A percentile compares a stretch with the other conserved stretches of the same genome.
Evolutionary conservation across 345 rosid genomes (phyloP).

Genomic region (Hirschfeldia incana): DNA sequence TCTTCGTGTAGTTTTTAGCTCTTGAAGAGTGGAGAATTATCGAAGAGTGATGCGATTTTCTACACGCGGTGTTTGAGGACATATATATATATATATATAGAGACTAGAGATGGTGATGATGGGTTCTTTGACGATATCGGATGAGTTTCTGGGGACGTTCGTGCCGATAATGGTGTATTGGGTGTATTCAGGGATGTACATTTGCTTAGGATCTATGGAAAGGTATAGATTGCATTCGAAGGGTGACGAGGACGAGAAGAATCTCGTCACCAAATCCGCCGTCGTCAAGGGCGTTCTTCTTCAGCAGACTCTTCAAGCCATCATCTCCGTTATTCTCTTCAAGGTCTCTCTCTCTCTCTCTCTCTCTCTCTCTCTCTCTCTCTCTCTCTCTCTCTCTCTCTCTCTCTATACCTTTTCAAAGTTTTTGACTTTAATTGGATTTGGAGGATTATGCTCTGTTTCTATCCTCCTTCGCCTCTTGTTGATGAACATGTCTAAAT

Average conservation of each 20-base stretch:
- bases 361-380: not conserved
- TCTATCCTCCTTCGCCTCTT: too few relatives aligned
- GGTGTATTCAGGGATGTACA: slow-evolving; percentile 77
- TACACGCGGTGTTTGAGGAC: not conserved
- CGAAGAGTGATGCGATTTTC: slow-evolving; percentile 23
- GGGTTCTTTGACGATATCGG: slow-evolving; percentile 55
- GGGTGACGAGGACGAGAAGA: slow-evolving; percentile 78
- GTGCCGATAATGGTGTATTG: slow-evolving; percentile 79
- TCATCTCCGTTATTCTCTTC: slow-evolving; percentile 70
- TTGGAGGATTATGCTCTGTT: too few relatives aligned
- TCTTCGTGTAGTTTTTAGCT: slow-evolving; percentile 19
- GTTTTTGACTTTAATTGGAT: too few relatives aligned
- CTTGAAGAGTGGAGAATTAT: not conserved
- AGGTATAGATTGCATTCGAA: slow-evolving; percentile 76
- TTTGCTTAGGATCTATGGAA: slow-evolving; percentile 54
- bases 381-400: not conserved
- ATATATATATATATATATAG: not conserved
- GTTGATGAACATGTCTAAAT: too few relatives aligned
- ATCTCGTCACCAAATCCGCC: slow-evolving; percentile 67
- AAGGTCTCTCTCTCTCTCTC: slow-evolving; percentile 43
- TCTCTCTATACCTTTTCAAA: not conserved
- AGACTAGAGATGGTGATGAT: slow-evolving; percentile 19
- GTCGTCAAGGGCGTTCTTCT: slow-evolving; percentile 87
- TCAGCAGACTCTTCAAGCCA: slow-evolving; percentile 74
- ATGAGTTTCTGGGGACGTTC: slow-evolving; percentile 78